Evolutionary conservation across 176 grass and related monocot genomes (phyloP), one percentile per base, ranked within the genome.

Genomic region (Musa beccarii): DNA sequence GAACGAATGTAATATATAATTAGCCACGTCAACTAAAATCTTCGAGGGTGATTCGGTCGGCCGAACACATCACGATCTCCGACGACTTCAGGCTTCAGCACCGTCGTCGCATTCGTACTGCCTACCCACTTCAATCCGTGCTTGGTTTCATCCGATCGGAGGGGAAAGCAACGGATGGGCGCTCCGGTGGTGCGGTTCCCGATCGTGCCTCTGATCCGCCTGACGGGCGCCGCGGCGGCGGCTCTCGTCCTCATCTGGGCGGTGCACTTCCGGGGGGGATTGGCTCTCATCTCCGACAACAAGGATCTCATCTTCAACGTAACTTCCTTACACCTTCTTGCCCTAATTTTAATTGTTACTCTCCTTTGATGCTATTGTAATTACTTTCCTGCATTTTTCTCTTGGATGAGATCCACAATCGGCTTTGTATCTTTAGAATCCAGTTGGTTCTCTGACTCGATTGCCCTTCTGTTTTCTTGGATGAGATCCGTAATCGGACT

Each of bases 191-290:
- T 94, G 49, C 73, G 69, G 51, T 92, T 91, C 54, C 88, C 88
- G 12, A 59, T 94, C 67, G 77, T 86, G 14, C 82, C 72, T 9
- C 14, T 94, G 54, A 88, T 88, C 76, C 91, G 91, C 24, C 50
- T 80, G 50, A 84, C 85, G 65, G 84, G 84, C 20, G 34, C 73
- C 24, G 64, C 81, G 2, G 79, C 77, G 8, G 79, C 84, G 1
- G 80, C 67, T 29, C 66, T 73, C n/a, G 88, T 99, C 59, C 12
- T 94, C 71, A 78, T 83, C 76, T 99, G 96, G 96, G 87, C 90
- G 76, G 54, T 94, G 78, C 83, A 92, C 79, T 99, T 88, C 82
- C 91, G 96, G 52, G 91, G 96, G 22, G 96, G 96, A 24, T 78
- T 99, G 81, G 76, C 91, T n/a, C 72, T 94, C 76, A 85, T 84